A percentile compares a stretch with the other conserved stretches of the same genome.
Evolutionary conservation across 192 early-diverging fungal species (phyloP).

Genomic region (Coemansia sp.): DNA sequence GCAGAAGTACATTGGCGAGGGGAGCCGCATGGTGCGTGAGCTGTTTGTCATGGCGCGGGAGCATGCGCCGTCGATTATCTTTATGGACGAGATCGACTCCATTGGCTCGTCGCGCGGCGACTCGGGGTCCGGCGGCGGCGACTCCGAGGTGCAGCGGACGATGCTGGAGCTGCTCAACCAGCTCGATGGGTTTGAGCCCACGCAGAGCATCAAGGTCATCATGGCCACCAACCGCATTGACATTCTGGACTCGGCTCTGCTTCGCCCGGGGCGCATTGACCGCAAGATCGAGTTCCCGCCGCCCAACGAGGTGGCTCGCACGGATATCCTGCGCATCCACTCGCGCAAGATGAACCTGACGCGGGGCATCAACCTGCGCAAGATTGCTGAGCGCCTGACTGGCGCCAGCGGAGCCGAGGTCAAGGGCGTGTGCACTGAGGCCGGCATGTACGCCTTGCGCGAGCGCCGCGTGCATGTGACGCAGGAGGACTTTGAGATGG

Average conservation of each 20-base stretch:
- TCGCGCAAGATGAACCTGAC: conserved; percentile 91
- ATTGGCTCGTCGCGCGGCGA: conserved; percentile 86
- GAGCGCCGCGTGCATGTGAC: conserved; percentile 99
- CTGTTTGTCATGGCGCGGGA: conserved; percentile 89
- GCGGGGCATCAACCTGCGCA: conserved; percentile 84
- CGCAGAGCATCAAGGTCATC: conserved; percentile 91
- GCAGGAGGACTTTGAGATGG: conserved; percentile 99
- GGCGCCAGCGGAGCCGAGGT: conserved; percentile 87
- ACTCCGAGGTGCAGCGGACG: conserved; percentile 88
- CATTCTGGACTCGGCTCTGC: conserved; percentile 82
- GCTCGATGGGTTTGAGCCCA: conserved; percentile 85
- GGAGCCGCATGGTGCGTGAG: conserved; percentile 88
- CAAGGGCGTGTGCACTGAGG: conserved; percentile 86
- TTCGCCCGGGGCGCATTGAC: conserved; percentile 87
- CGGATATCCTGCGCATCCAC: conserved; percentile 88
- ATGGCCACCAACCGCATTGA: conserved; percentile 94
- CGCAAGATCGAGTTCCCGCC: conserved; percentile 91
- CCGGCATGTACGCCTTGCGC: conserved; percentile 86
- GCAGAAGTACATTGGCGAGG: conserved; percentile 92
- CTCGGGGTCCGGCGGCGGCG: conserved; percentile 70
- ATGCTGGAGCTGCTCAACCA: conserved; percentile 91
- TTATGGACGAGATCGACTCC: conserved; percentile 92
- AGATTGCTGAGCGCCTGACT: conserved; percentile 84
- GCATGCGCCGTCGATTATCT: conserved; percentile 89
- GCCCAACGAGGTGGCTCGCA: conserved; percentile 80